Conservation (phyloP, 805 yeast species). For the Aciculoconidium aculeatum region DNA sequence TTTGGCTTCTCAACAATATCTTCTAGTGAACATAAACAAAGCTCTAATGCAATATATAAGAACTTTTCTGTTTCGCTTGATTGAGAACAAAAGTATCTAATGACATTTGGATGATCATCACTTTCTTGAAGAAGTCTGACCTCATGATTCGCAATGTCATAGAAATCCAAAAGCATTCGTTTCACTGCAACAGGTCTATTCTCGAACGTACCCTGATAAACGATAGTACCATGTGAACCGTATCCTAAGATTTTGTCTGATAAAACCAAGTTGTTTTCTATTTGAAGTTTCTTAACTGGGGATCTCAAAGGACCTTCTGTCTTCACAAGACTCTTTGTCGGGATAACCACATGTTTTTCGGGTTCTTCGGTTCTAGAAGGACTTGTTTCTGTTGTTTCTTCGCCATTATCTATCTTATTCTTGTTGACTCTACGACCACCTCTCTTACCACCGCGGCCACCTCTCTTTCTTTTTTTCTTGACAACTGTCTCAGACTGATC, state of each 20-base stretch:
- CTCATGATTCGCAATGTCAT: conserved; percentile 90
- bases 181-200: conserved; percentile 94
- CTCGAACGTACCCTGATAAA: conserved; percentile 84
- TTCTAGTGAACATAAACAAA: conserved; percentile 84
- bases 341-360: conserved; percentile 15
- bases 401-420: conserved; percentile 21
- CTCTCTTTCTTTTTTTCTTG: conserved; percentile 69
- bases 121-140: conserved; percentile 83
- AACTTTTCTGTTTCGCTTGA: conserved; percentile 67
- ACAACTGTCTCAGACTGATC: conserved; percentile 11
- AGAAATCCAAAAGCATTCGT: conserved; percentile 87
- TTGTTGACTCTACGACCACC: conserved; percentile 28
- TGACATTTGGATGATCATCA: conserved; percentile 94
- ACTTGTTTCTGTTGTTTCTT: conserved; percentile 8
- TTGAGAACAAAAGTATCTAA: conserved; percentile 91
- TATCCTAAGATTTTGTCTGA: conserved; percentile 81
- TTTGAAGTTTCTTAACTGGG: conserved; percentile 30
- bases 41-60: conserved; percentile 85
- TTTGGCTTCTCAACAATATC: conserved; percentile 64
- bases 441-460: conserved; percentile 77
- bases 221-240: conserved; percentile 96
- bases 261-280: conserved; percentile 50
- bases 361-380: conserved; percentile 5
- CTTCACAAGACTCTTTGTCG: conserved; percentile 26
- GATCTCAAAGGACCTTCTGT: conserved; percentile 11